Conservation (phyloP, 2,329 filamentous ascomycete genomes). For the Pseudocercospora pini-densiflorae region DNA sequence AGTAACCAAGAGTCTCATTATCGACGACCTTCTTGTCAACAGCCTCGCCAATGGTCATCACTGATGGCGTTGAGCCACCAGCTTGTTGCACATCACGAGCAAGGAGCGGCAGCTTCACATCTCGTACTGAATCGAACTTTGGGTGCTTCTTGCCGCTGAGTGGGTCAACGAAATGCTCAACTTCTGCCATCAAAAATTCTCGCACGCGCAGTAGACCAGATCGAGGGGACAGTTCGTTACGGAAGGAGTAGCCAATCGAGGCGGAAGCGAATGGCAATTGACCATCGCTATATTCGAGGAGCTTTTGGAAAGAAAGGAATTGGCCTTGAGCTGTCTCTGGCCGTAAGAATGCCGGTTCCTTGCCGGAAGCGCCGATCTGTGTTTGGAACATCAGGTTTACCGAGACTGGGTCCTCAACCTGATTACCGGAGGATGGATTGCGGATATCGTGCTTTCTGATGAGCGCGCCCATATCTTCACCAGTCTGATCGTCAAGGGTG, state of each 20-base stretch:
- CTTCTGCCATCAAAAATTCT: slow-evolving; percentile 98
- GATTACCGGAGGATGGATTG: slow-evolving; percentile 79
- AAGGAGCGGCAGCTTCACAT: slow-evolving; percentile 82
- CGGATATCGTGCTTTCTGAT: slow-evolving; percentile 91
- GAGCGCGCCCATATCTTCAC: slow-evolving; percentile 80
- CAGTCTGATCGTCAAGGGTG: slow-evolving; percentile 93
- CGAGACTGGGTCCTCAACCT: slow-evolving; percentile 78
- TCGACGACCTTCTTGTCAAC: slow-evolving; percentile 83
- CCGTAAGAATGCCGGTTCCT: slow-evolving; percentile 81
- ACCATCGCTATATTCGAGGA: slow-evolving; percentile 94
- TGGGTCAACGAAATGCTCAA: slow-evolving; percentile 97
- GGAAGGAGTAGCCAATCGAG: slow-evolving; percentile 96
- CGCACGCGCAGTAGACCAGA: slow-evolving; percentile 90
- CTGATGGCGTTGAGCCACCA: slow-evolving; percentile 77
- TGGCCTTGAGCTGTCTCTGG: slow-evolving; percentile 98
- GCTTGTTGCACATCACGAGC: slow-evolving; percentile 83
- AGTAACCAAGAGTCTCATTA: slow-evolving; percentile 98
- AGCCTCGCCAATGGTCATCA: slow-evolving; percentile 81
- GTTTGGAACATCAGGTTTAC: slow-evolving; percentile 99
- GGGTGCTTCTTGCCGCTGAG: slow-evolving; percentile 92
- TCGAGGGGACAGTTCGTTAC: slow-evolving; percentile 96
- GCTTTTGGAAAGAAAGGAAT: slow-evolving; percentile 95
- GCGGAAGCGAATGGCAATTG: slow-evolving; percentile 97
- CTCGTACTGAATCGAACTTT: slow-evolving; percentile 82
- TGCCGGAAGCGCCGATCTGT: slow-evolving; percentile 88